Evolutionary conservation across 164 flowering plant genomes (phyloP).

Genomic region (Vitis riparia): DNA sequence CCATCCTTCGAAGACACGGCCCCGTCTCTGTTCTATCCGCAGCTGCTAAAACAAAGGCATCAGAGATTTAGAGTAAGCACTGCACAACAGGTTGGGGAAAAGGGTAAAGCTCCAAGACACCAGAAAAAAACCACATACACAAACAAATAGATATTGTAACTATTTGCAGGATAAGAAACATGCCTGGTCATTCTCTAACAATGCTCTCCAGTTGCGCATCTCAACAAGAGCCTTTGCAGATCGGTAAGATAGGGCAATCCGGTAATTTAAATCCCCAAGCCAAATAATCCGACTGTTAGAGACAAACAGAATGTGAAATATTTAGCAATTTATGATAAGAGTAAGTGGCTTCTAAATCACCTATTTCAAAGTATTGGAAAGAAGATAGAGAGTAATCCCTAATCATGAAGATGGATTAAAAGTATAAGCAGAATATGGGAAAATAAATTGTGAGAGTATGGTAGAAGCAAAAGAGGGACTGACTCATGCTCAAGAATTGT

Average conservation of each 20-base stretch:
- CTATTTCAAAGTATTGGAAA: not conserved
- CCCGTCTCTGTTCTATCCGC: conserved; percentile 54
- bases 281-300: conserved; percentile 81
- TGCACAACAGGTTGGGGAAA: not conserved
- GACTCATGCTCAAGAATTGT: conserved; percentile 96
- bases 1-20: conserved; percentile 70
- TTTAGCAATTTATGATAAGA: not conserved
- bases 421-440: not conserved
- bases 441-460: not conserved
- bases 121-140: not conserved
- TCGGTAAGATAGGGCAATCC: conserved; percentile 88
- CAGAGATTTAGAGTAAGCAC: conserved; percentile 10
- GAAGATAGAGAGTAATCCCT: not conserved
- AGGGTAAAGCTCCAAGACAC: not conserved
- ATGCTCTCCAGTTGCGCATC: conserved; percentile 90
- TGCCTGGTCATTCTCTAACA: conserved; percentile 95
- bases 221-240: conserved; percentile 93
- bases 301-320: not conserved
- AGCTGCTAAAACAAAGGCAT: conserved; percentile 38
- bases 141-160: not conserved
- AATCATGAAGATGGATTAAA: not conserved
- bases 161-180: conserved; percentile 7
- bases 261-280: conserved; percentile 97
- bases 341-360: not conserved
- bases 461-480: conserved; percentile 10